Conservation (phyloP, 305 asterid genomes). For the Fraxinus platypoda region DNA sequence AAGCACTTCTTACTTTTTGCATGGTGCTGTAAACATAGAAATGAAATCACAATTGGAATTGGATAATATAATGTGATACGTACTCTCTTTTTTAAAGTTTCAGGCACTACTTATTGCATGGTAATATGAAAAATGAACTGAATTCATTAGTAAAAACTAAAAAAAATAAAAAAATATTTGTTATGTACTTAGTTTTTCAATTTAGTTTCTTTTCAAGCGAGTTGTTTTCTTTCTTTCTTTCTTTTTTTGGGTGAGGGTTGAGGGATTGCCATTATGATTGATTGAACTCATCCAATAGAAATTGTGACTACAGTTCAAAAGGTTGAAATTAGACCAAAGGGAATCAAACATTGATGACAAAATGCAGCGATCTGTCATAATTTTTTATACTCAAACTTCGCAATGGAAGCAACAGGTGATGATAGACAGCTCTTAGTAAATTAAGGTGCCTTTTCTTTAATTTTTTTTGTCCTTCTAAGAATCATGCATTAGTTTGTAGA, state of each 20-base stretch:
- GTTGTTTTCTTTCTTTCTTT: background rate
- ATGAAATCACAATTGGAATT: constrained; percentile 19
- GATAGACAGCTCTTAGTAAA: background rate
- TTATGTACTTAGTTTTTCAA: background rate
- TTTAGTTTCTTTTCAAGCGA: background rate
- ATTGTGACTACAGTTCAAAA: background rate
- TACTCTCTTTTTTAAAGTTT: background rate
- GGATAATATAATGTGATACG: background rate
- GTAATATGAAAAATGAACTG: background rate
- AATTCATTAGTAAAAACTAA: background rate
- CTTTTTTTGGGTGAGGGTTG: background rate
- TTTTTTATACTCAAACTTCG: background rate
- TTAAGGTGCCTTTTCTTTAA: background rate
- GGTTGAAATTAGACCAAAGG: background rate
- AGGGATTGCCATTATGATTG: background rate
- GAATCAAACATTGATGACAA: background rate
- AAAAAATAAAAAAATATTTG: too few species aligned
- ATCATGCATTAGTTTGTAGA: background rate
- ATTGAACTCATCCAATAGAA: background rate
- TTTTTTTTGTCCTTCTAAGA: background rate
- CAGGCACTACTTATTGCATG: background rate
- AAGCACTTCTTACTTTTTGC: constrained; percentile 92
- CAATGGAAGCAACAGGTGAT: background rate
- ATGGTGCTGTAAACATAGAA: constrained; percentile 70
- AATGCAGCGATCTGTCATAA: background rate